phyloP scores from a whole-genome alignment of 768 basidiomycete species.

The Coprinopsis cinerea region DNA sequence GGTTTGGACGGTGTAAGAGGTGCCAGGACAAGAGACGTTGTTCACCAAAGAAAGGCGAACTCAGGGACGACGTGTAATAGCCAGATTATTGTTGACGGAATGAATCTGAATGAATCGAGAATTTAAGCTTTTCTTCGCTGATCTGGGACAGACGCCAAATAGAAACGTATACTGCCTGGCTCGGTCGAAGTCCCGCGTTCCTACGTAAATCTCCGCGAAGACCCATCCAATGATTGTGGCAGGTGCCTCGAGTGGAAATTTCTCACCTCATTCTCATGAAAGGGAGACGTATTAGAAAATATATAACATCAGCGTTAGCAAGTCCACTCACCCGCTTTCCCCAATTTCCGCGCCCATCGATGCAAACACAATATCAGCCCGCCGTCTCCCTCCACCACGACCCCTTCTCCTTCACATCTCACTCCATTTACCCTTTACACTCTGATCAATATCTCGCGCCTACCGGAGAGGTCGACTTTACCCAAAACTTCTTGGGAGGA shows the following conservation, averaged over 20 bases:
- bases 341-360: conserved; percentile 22
- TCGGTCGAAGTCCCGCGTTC: conserved; percentile 36
- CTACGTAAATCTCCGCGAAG: conserved; percentile 41
- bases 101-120: conserved; percentile 9
- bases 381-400: conserved; percentile 23
- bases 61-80: no score
- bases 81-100: conserved; percentile 2
- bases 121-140: conserved; percentile 17
- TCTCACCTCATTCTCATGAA: conserved; percentile 36
- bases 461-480: conserved; percentile 27
- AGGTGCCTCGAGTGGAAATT: conserved; percentile 36
- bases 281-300: conserved; percentile 38
- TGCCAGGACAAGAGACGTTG: no score
- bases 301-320: conserved; percentile 36
- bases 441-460: conserved; percentile 27
- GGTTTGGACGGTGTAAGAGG: no score
- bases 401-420: conserved; percentile 21
- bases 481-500: conserved; percentile 44
- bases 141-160: conserved; percentile 23
- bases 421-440: conserved; percentile 16
- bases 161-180: conserved; percentile 30
- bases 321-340: conserved; percentile 30
- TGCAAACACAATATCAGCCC: conserved; percentile 33
- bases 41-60: no score
- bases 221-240: conserved; percentile 33